Evolutionary conservation across 345 rosid genomes (phyloP), one percentile per base, ranked within the genome.

Genomic region (Corchorus capsularis): DNA sequence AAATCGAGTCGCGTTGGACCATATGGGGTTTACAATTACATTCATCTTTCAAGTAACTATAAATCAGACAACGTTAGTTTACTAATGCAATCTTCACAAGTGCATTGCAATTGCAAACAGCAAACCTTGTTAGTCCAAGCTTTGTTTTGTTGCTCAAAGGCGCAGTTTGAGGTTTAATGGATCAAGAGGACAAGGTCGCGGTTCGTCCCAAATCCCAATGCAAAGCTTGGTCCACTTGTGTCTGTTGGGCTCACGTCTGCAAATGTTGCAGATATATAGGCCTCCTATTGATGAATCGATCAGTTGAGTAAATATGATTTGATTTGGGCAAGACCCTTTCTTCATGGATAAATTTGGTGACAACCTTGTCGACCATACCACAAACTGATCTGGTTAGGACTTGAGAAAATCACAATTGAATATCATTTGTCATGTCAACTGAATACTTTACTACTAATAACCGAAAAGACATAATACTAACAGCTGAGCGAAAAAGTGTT

Each of bases 11-110:
- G 1, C 27, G 27, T 27, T 27, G 27, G 27, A 27, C 27, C 27
- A 1, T 27, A 27, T 27, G 27, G 0, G 1, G 27, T 27, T 27
- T 27, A 27, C 77, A 69, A 0, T 27, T 27, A 27, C 77, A 69
- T 81, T 34, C 55, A 64, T 75, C 82, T 84, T 61, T 53, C 76
- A 17, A 17, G 27, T 6, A 4, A 43, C 73, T n/a, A 6, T 6
- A 39, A 39, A 39, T 39, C 43, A 39, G 4, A 39, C 68, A 69
- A 65, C 20, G 2, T 20, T 73, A 11, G 53, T 70, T 49, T 11
- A 63, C 35, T 39, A 68, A 5, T 17, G 27, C 19, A 45, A n/a
- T 69, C 7, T n/a, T n/a, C n/a, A n/a, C n/a, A n/a, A n/a, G n/a
- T n/a, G 45, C 45, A 4, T 41, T 41, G 45, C 45, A 27, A 27